A percentile compares a stretch with the other conserved stretches of the same genome.
Evolutionary conservation across 2,329 filamentous ascomycete genomes (phyloP).

Genomic region (Ophiosphaerella korrae): DNA sequence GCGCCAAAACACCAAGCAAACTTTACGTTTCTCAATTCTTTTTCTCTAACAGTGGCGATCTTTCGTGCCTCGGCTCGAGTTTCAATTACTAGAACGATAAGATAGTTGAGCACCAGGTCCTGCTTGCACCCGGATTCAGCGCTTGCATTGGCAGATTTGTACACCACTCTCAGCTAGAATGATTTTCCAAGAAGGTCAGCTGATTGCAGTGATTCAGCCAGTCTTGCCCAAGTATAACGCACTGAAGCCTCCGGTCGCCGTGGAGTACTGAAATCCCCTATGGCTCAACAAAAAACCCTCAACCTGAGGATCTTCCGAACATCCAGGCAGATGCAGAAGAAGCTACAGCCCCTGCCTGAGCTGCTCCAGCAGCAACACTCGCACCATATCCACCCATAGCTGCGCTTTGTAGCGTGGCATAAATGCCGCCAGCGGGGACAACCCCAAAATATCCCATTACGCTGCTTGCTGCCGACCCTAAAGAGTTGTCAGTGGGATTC

Average conservation of each 20-base stretch:
- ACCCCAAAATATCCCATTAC: constrained; percentile 25
- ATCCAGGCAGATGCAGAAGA: constrained; percentile 18
- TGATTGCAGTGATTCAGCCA: not conserved
- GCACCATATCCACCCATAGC: constrained; percentile 42
- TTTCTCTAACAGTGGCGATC: no score
- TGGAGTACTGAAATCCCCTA: not conserved
- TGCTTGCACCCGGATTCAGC: no score
- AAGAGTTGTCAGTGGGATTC: not conserved
- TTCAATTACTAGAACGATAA: no score
- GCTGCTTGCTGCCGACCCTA: constrained; percentile 27
- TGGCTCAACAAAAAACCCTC: no score
- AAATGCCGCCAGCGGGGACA: constrained; percentile 29
- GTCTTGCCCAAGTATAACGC: not conserved
- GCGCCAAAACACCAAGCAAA: no score
- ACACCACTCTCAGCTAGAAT: no score
- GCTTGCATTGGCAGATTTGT: no score
- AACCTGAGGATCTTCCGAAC: not conserved
- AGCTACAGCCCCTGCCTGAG: constrained; percentile 25
- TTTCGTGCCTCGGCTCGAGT: no score
- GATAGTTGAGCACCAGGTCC: no score
- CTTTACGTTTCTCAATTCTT: no score
- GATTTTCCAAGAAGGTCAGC: no score
- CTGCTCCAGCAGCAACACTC: constrained; percentile 22
- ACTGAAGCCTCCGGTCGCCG: not conserved
- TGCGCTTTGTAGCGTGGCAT: constrained; percentile 35